A percentile compares a stretch with the other conserved stretches of the same genome.
phyloP scores from a whole-genome alignment of 331 rosid species.

The Saraca asoca region DNA sequence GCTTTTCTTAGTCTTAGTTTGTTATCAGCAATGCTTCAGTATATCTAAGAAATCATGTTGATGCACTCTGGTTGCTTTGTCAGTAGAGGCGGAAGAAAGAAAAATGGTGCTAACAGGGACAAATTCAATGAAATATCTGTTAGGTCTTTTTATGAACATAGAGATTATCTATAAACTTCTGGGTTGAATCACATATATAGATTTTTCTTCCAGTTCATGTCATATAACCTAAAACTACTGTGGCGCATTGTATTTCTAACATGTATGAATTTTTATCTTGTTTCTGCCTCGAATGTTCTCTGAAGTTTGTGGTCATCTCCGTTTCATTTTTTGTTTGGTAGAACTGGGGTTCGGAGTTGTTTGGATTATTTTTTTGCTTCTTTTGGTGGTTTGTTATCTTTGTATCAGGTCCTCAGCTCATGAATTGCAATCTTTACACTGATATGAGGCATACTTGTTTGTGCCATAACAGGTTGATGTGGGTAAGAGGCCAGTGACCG shows the following conservation, averaged over 20 bases:
- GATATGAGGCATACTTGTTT: slow-evolving; percentile 31
- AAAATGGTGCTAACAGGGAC: slow-evolving; percentile 3
- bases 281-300: slow-evolving; percentile 8
- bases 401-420: neutral
- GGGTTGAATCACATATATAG: slow-evolving; percentile 8
- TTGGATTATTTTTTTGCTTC: neutral
- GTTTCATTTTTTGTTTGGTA: slow-evolving; percentile 20
- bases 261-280: neutral
- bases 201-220: slow-evolving; percentile 27
- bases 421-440: slow-evolving; percentile 17
- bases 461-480: slow-evolving; percentile 78
- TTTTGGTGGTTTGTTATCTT: neutral
- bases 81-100: neutral
- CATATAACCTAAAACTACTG: slow-evolving; percentile 6
- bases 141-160: slow-evolving; percentile 27
- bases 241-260: slow-evolving; percentile 1
- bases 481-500: slow-evolving; percentile 94
- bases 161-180: slow-evolving; percentile 5
- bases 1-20: slow-evolving; percentile 10
- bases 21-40: slow-evolving; percentile 22
- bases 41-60: slow-evolving; percentile 28
- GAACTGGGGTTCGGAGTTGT: slow-evolving; percentile 7
- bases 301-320: slow-evolving; percentile 11
- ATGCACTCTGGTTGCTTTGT: slow-evolving; percentile 15
- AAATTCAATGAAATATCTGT: slow-evolving; percentile 9